phyloP scores from a whole-genome alignment of 225 moss, liverwort and hornwort species.

The Bryoerythrophyllum caledonicum region DNA sequence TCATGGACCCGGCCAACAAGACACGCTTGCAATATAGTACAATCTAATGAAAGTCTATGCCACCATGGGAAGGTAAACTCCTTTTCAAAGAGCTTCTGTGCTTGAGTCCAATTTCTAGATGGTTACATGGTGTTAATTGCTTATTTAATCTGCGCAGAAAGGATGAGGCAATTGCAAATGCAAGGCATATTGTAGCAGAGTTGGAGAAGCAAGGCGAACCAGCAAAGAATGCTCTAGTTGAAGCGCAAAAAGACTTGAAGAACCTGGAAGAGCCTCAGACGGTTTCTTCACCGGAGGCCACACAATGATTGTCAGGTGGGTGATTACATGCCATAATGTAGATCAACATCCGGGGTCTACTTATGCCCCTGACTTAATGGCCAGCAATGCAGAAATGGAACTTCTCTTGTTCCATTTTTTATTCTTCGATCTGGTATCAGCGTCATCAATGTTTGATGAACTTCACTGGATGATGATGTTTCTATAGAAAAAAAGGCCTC shows the following conservation, averaged over 20 bases:
- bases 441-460: neutral
- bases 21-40: slow-evolving; percentile 81
- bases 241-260: slow-evolving; percentile 47
- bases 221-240: slow-evolving; percentile 38
- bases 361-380: neutral
- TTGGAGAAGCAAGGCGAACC: slow-evolving; percentile 56
- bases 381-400: neutral
- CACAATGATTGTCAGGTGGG: slow-evolving; percentile 21
- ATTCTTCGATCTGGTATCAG: slow-evolving; percentile 8
- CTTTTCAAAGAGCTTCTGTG: too few relatives aligned
- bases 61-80: slow-evolving; percentile 68
- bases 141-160: slow-evolving; percentile 36
- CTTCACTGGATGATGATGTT: neutral
- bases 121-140: neutral
- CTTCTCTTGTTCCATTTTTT: neutral
- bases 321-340: neutral
- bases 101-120: slow-evolving; percentile 3
- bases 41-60: slow-evolving; percentile 85
- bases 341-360: too few relatives aligned
- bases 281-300: slow-evolving; percentile 21
- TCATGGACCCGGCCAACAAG: slow-evolving; percentile 86
- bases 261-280: slow-evolving; percentile 33
- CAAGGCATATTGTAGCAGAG: slow-evolving; percentile 51
- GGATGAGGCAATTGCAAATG: slow-evolving; percentile 50
- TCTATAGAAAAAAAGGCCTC: slow-evolving; percentile 1